Conservation (phyloP, 2,329 filamentous ascomycete species). For the Chalara sp. region DNA sequence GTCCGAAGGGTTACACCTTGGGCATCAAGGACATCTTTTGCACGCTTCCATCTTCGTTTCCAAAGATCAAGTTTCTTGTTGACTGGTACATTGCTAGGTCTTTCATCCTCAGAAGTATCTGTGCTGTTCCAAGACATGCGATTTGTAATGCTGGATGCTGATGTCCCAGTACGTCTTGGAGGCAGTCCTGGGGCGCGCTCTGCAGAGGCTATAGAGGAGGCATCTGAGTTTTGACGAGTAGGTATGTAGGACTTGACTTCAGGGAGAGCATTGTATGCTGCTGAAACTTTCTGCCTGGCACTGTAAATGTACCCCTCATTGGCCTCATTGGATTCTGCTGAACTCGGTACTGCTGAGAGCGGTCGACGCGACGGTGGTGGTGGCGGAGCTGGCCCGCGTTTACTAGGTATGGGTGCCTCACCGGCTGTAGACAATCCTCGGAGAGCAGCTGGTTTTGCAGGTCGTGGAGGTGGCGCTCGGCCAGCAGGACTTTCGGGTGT, state of each 20-base stretch:
- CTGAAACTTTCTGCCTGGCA: conserved; percentile 22
- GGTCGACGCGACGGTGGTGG: conserved; percentile 22
- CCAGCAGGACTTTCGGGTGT: conserved; percentile 9
- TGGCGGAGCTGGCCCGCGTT: conserved; percentile 31
- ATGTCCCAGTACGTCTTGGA: conserved; percentile 11
- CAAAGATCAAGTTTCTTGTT: conserved; percentile 71
- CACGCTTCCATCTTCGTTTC: conserved; percentile 59
- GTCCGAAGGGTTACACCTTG: conserved; percentile 63
- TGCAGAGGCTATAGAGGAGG: conserved; percentile 3
- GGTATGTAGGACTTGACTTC: conserved; percentile 25
- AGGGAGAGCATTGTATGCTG: conserved; percentile 26
- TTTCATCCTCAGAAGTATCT: conserved; percentile 23
- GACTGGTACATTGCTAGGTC: conserved; percentile 14
- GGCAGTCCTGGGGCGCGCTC: conserved; percentile 16
- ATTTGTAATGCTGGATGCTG: conserved; percentile 8
- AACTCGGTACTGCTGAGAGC: conserved; percentile 18
- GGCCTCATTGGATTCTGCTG: not conserved
- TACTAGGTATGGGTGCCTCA: conserved; percentile 30
- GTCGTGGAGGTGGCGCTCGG: conserved; percentile 44
- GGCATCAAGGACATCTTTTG: conserved; percentile 54
- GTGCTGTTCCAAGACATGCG: conserved; percentile 16
- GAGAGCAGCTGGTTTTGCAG: conserved; percentile 47
- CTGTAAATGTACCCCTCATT: conserved; percentile 22
- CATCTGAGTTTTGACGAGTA: not conserved
- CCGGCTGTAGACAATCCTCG: conserved; percentile 31